phyloP scores from a whole-genome alignment of 2,329 filamentous ascomycete genomes.

The Colletotrichum simmondsii region DNA sequence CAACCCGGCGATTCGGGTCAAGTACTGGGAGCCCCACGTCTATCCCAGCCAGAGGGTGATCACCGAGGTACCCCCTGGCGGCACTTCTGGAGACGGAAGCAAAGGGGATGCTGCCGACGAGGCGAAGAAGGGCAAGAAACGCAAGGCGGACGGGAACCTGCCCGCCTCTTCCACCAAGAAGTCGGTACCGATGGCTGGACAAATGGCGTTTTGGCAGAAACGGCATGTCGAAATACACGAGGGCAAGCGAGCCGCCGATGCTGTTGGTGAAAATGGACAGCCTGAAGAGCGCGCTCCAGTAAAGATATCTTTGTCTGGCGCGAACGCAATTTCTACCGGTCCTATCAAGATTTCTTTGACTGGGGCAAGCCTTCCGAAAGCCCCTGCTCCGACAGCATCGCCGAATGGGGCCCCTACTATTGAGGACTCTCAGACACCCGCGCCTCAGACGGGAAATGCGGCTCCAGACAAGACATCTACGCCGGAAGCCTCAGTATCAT shows the following conservation, averaged over 20 bases:
- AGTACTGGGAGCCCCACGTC: slow-evolving; percentile 81
- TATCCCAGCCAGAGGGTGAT: slow-evolving; percentile 75
- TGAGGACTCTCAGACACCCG: not conserved
- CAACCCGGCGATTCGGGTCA: slow-evolving; percentile 74
- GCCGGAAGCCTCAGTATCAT: slow-evolving; percentile 53
- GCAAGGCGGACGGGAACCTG: slow-evolving; percentile 58
- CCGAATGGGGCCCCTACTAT: too few relatives aligned
- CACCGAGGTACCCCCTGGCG: slow-evolving; percentile 59
- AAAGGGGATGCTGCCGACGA: slow-evolving; percentile 42
- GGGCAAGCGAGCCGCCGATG: slow-evolving; percentile 19
- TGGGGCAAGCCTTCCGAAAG: slow-evolving; percentile 4
- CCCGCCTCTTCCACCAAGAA: slow-evolving; percentile 47
- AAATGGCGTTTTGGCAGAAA: slow-evolving; percentile 57
- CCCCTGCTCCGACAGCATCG: slow-evolving; percentile 6
- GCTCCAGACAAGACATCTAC: slow-evolving; percentile 27
- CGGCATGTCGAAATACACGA: slow-evolving; percentile 54
- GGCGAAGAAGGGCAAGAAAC: slow-evolving; percentile 60
- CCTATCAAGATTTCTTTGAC: slow-evolving; percentile 47
- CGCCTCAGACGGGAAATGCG: not conserved
- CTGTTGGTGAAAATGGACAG: not conserved
- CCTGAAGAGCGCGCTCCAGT: slow-evolving; percentile 32
- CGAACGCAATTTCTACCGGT: slow-evolving; percentile 6
- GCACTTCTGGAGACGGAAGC: slow-evolving; percentile 50
- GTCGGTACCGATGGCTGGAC: slow-evolving; percentile 52
- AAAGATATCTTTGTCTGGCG: slow-evolving; percentile 35